These are phyloP conservation scores for Candida ipomoeae DNA, from an alignment of 805 yeast species.

Conservation along the genomic window DNA sequence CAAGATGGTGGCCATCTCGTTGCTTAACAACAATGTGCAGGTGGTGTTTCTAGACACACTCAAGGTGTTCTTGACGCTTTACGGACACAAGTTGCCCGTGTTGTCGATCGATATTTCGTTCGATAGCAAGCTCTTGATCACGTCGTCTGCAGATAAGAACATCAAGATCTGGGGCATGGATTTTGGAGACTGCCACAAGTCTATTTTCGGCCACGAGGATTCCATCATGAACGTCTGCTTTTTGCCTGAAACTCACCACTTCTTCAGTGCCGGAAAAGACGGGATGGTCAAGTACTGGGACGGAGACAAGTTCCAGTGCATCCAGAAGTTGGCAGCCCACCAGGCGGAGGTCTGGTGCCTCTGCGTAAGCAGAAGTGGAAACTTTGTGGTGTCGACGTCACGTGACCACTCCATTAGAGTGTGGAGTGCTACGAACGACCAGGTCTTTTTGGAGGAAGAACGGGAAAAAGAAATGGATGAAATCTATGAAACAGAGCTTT, in stretches of 20 bases:
- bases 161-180: slow-evolving; percentile 98
- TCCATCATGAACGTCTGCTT: slow-evolving; percentile 86
- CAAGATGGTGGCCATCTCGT: slow-evolving; percentile 72
- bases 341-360: slow-evolving; percentile 93
- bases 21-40: slow-evolving; percentile 92
- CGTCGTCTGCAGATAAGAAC: slow-evolving; percentile 96
- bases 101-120: slow-evolving; percentile 84
- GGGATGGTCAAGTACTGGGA: slow-evolving; percentile 94
- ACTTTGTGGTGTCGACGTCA: slow-evolving; percentile 71
- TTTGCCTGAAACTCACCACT: slow-evolving; percentile 80
- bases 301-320: slow-evolving; percentile 92
- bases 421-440: slow-evolving; percentile 94
- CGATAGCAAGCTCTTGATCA: slow-evolving; percentile 82
- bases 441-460: slow-evolving; percentile 96
- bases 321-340: slow-evolving; percentile 79
- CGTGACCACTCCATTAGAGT: slow-evolving; percentile 91
- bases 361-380: slow-evolving; percentile 70
- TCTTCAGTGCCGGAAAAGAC: slow-evolving; percentile 88
- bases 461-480: slow-evolving; percentile 94
- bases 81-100: slow-evolving; percentile 96
- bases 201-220: slow-evolving; percentile 95
- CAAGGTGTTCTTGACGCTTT: slow-evolving; percentile 82
- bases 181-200: slow-evolving; percentile 97
- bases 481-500: slow-evolving; percentile 74
- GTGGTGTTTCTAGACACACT: slow-evolving; percentile 83